Conservation (phyloP, 192 early-diverging fungal genomes). For the Entomortierella chlamydospora region DNA sequence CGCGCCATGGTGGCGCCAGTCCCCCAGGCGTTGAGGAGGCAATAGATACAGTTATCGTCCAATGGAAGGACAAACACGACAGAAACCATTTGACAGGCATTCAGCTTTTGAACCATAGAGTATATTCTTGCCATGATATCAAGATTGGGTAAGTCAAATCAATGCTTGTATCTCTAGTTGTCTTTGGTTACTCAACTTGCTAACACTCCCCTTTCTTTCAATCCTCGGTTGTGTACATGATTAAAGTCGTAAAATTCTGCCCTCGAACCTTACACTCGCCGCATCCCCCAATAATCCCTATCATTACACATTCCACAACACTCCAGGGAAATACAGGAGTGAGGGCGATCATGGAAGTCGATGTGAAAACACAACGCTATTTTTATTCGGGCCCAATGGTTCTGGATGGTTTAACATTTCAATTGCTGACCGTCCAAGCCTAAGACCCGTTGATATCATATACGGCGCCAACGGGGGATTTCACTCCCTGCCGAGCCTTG, state of each 20-base stretch:
- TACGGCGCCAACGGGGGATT: slow-evolving; percentile 16
- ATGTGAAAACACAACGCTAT: slow-evolving; percentile 44
- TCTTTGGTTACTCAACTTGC: not conserved
- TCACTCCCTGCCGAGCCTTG: slow-evolving; percentile 6
- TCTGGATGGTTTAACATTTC: slow-evolving; percentile 51
- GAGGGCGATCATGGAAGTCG: slow-evolving; percentile 38
- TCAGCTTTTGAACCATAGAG: slow-evolving; percentile 36
- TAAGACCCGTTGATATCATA: slow-evolving; percentile 29
- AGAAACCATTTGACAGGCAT: slow-evolving; percentile 34
- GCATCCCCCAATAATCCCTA: slow-evolving; percentile 38
- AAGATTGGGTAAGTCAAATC: slow-evolving; percentile 42
- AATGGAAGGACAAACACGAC: slow-evolving; percentile 28
- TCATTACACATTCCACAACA: slow-evolving; percentile 41
- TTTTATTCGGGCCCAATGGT: slow-evolving; percentile 35
- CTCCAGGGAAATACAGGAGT: slow-evolving; percentile 33
- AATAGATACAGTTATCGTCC: slow-evolving; percentile 37
- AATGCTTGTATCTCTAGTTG: not conserved
- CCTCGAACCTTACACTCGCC: slow-evolving; percentile 27
- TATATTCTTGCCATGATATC: slow-evolving; percentile 49
- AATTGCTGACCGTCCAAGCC: slow-evolving; percentile 34
- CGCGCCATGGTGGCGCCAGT: slow-evolving; percentile 1
- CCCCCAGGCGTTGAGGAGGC: slow-evolving; percentile 14
- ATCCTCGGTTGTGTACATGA: too few relatives aligned
- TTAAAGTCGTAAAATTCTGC: slow-evolving; percentile 19
- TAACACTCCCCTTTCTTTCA: not conserved